Evolutionary conservation across 129 eudicot genomes (phyloP).

Genomic region (Flaveria trinervia): DNA sequence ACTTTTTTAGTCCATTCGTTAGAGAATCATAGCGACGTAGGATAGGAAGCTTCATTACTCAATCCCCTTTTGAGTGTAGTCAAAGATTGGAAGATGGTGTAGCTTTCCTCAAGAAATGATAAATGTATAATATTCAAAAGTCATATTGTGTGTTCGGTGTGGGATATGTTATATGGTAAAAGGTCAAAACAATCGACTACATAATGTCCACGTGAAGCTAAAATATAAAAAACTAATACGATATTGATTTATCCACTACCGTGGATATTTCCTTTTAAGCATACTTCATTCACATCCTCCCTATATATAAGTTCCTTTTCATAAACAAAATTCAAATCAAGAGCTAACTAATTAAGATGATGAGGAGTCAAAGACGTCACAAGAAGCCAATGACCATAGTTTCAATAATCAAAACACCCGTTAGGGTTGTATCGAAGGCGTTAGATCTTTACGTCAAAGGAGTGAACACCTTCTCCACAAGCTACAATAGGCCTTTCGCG

Average conservation of each 20-base stretch:
- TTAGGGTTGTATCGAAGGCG: constrained; percentile 8
- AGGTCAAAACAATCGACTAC: neutral
- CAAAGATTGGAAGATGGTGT: neutral
- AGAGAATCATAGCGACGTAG: no score
- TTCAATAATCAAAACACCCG: constrained; percentile 8
- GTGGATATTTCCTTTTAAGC: neutral
- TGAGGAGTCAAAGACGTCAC: constrained; percentile 8
- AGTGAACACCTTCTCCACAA: neutral
- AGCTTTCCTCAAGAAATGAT: neutral
- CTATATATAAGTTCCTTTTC: neutral
- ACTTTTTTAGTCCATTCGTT: no score
- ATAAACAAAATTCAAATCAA: neutral
- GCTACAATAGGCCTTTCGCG: neutral
- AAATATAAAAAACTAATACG: neutral
- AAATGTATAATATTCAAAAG: neutral
- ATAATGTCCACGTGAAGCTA: neutral
- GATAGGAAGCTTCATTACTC: no score
- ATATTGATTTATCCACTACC: neutral
- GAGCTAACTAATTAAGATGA: neutral
- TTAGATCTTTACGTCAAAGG: constrained; percentile 17
- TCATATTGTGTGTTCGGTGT: constrained; percentile 1
- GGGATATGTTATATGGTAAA: neutral
- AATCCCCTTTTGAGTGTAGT: no score
- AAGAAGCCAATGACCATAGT: constrained; percentile 1
- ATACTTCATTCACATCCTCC: neutral